Conservation (phyloP, 805 yeast species). For the Kregervanrija delftensis region DNA sequence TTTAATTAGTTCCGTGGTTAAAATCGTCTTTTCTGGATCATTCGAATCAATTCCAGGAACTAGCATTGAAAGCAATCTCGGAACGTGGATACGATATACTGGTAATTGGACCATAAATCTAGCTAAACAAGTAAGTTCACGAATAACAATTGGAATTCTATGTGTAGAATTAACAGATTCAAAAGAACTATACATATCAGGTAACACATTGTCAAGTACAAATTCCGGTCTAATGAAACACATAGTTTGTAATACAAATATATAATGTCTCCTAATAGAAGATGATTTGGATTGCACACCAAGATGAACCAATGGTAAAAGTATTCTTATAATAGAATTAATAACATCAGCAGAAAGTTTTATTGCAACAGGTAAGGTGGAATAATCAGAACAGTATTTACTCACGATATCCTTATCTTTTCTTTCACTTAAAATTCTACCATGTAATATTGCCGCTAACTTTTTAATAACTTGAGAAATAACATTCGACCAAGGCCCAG, state of each 20-base stretch:
- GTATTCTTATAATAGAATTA: slow-evolving; percentile 24
- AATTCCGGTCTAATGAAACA: slow-evolving; percentile 53
- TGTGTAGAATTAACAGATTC: slow-evolving; percentile 68
- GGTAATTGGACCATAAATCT: slow-evolving; percentile 61
- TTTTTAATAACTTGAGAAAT: slow-evolving; percentile 61
- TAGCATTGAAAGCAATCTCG: slow-evolving; percentile 62
- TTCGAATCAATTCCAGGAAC: slow-evolving; percentile 85
- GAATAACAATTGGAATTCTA: slow-evolving; percentile 66
- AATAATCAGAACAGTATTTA: slow-evolving; percentile 15
- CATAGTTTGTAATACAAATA: slow-evolving; percentile 53
- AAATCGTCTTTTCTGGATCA: slow-evolving; percentile 67
- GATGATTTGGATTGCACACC: slow-evolving; percentile 77
- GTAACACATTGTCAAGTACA: slow-evolving; percentile 46
- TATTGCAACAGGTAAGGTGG: slow-evolving; percentile 14
- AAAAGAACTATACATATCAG: slow-evolving; percentile 74
- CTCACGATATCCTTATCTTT: slow-evolving; percentile 26
- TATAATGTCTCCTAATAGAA: slow-evolving; percentile 48
- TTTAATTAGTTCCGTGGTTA: slow-evolving; percentile 62
- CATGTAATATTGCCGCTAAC: slow-evolving; percentile 53
- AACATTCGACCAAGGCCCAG: slow-evolving; percentile 79
- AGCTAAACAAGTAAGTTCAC: slow-evolving; percentile 56
- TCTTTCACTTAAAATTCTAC: slow-evolving; percentile 46
- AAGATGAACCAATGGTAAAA: slow-evolving; percentile 50
- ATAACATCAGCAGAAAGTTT: slow-evolving; percentile 21
- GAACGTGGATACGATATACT: slow-evolving; percentile 67